phyloP scores from a whole-genome alignment of 1,284 basidiomycete genomes.

The Ceratobasidium sp. region DNA sequence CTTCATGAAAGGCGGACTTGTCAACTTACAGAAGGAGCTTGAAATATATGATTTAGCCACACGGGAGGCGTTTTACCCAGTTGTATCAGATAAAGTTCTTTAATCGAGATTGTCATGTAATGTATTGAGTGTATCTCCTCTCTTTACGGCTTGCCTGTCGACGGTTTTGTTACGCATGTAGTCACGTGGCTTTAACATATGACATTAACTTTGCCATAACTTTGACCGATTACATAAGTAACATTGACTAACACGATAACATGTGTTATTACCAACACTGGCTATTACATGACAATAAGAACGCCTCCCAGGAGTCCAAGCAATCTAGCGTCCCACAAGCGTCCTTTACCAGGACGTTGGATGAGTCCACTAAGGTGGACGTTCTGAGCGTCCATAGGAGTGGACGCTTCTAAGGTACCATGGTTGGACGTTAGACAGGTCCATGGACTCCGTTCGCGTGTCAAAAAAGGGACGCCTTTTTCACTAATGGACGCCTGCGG shows the following conservation, averaged over 20 bases:
- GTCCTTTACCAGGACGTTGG: no score
- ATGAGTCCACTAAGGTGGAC: no score
- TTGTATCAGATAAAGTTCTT: not conserved
- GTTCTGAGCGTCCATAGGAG: no score
- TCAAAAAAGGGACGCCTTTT: no score
- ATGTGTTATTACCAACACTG: conserved; percentile 18
- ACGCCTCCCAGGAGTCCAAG: no score
- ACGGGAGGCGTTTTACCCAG: not conserved
- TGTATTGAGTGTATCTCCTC: not conserved
- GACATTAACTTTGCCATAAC: not conserved
- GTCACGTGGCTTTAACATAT: conserved; percentile 5
- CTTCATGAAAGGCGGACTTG: not conserved
- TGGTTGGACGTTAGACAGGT: no score
- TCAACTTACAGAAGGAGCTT: conserved; percentile 2
- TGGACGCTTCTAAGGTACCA: no score
- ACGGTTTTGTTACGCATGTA: no score
- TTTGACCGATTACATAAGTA: conserved; percentile 1
- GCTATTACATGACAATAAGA: not conserved
- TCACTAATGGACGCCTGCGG: no score
- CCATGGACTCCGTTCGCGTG: no score
- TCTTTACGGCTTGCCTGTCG: not conserved
- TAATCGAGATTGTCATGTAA: not conserved
- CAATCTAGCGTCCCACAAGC: no score
- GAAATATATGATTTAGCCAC: conserved; percentile 12
- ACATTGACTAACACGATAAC: conserved; percentile 24